phyloP scores from a whole-genome alignment of 2,329 filamentous ascomycete genomes.

The Apiospora arundinis region DNA sequence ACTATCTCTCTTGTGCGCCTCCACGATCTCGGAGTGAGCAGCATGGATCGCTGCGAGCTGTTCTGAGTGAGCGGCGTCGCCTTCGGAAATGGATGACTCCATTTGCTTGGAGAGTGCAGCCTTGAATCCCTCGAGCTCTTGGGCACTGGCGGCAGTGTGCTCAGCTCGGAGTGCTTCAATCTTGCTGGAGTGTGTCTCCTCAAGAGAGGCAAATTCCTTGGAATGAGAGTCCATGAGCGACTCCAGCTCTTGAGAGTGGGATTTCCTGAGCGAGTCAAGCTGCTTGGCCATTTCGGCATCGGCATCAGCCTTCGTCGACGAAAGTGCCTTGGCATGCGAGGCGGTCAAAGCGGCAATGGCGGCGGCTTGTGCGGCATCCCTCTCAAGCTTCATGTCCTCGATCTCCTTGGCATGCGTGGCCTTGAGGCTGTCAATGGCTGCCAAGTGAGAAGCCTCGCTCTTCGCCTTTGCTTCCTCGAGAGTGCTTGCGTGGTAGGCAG shows the following conservation, averaged over 20 bases:
- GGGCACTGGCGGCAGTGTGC: slow-evolving; percentile 38
- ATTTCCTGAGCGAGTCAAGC: slow-evolving; percentile 35
- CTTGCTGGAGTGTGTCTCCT: slow-evolving; percentile 37
- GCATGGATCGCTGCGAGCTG: slow-evolving; percentile 28
- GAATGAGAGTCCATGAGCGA: slow-evolving; percentile 30
- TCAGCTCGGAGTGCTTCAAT: slow-evolving; percentile 37
- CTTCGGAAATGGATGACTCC: slow-evolving; percentile 37
- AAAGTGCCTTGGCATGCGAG: slow-evolving; percentile 15
- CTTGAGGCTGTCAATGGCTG: slow-evolving; percentile 34
- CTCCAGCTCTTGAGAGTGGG: slow-evolving; percentile 39
- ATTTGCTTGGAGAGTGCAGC: slow-evolving; percentile 40
- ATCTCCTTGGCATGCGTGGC: slow-evolving; percentile 37
- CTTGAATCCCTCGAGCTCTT: slow-evolving; percentile 40
- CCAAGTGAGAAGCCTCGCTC: slow-evolving; percentile 29
- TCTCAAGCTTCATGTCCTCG: slow-evolving; percentile 35
- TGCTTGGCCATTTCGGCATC: slow-evolving; percentile 32
- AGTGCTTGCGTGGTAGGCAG: slow-evolving; percentile 20
- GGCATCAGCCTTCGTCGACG: slow-evolving; percentile 16
- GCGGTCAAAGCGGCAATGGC: slow-evolving; percentile 30
- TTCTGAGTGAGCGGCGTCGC: slow-evolving; percentile 28
- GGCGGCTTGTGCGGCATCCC: slow-evolving; percentile 29
- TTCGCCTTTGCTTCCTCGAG: slow-evolving; percentile 24
- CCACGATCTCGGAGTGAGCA: slow-evolving; percentile 40
- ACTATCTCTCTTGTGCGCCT: slow-evolving; percentile 39
- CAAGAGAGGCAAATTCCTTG: slow-evolving; percentile 37